Evolutionary conservation across 2,329 filamentous ascomycete species (phyloP).

Genomic region (Colletotrichum viniferum): DNA sequence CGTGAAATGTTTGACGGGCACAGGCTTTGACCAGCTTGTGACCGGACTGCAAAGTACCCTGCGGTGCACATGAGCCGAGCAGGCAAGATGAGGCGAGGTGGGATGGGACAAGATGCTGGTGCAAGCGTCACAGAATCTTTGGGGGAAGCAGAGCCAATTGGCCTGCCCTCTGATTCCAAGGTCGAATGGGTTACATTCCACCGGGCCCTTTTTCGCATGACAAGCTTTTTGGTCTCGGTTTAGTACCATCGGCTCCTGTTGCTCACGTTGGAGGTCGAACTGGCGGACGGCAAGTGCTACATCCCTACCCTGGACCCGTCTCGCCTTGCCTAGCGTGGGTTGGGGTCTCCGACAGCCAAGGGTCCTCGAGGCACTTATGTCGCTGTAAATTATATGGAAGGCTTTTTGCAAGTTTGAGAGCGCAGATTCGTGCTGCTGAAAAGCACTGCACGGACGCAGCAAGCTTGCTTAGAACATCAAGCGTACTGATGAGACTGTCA

Average conservation of each 20-base stretch:
- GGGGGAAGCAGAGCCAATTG: neutral
- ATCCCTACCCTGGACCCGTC: neutral
- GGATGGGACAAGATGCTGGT: neutral
- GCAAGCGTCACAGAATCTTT: neutral
- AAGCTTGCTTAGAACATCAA: neutral
- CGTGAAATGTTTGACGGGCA: neutral
- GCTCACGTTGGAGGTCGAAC: neutral
- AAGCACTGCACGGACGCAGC: neutral
- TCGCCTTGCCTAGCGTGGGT: neutral
- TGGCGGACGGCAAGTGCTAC: neutral
- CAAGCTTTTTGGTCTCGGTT: constrained; percentile 1
- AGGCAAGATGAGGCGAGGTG: neutral
- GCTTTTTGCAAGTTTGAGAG: neutral
- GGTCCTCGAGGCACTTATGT: neutral
- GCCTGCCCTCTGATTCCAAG: neutral
- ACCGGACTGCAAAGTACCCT: neutral
- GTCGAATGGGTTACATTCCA: neutral
- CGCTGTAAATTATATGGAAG: neutral
- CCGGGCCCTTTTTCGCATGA: neutral
- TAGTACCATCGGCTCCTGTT: neutral
- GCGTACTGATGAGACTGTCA: neutral
- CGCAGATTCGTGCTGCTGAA: neutral
- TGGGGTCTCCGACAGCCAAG: neutral
- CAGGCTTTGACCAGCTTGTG: neutral
- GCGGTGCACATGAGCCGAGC: neutral